Percentiles rank a stretch among this genome's conserved stretches.
These are phyloP conservation scores for Saccharomycopsis fibuligera DNA, from an alignment of 805 yeast species.

Conservation along the genomic window DNA sequence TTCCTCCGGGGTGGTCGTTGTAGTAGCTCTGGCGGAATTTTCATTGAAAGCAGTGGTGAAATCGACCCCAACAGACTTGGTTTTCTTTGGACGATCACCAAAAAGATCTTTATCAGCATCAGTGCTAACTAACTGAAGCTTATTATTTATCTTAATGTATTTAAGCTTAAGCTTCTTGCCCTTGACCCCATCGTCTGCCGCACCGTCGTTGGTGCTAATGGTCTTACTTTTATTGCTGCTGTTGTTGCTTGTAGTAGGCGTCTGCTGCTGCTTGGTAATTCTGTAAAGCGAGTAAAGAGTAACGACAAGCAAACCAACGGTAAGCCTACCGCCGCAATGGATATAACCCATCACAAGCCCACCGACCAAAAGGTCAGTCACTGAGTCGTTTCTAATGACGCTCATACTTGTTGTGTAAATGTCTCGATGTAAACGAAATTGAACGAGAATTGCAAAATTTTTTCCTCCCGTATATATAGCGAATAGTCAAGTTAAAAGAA, in stretches of 20 bases:
- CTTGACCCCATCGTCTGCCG: conserved; percentile 24
- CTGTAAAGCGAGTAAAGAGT: conserved; percentile 25
- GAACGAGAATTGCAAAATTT: no score
- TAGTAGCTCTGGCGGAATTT: background rate
- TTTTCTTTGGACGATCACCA: background rate
- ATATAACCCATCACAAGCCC: conserved; percentile 5
- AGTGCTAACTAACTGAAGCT: conserved; percentile 14
- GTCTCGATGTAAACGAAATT: no score
- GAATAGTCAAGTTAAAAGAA: no score
- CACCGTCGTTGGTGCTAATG: conserved; percentile 16
- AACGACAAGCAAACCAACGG: conserved; percentile 28
- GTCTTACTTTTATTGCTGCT: conserved; percentile 27
- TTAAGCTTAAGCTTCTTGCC: conserved; percentile 17
- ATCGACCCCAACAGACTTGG: conserved; percentile 30
- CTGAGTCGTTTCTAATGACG: no score
- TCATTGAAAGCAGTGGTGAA: conserved; percentile 34
- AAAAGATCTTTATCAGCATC: conserved; percentile 11
- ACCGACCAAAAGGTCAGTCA: conserved; percentile 8
- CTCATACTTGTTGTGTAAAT: no score
- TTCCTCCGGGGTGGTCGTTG: background rate
- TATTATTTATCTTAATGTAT: conserved; percentile 12
- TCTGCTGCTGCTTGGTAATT: conserved; percentile 19
- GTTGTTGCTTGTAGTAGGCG: conserved; percentile 22
- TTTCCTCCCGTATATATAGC: no score
- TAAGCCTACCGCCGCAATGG: conserved; percentile 31